Percentiles rank a stretch among this genome's conserved stretches.
Conservation (phyloP, 75 land plant genomes). For the Cupressus sempervirens region DNA sequence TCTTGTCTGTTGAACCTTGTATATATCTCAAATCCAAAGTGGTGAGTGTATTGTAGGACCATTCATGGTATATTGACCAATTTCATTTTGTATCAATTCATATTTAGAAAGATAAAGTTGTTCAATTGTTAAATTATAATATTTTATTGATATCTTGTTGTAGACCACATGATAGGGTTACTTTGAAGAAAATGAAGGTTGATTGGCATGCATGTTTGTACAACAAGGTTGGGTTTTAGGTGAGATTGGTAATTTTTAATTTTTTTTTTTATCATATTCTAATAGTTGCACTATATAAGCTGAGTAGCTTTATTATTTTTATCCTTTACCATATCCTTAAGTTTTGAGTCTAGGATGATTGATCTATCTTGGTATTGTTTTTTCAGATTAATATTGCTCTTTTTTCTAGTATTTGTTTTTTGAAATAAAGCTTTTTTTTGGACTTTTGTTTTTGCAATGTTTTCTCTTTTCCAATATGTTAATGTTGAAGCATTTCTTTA, state of each 20-base stretch:
- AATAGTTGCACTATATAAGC: background rate
- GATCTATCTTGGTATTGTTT: background rate
- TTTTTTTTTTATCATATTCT: background rate
- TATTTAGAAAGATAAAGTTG: background rate
- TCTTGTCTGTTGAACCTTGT: slow-evolving; percentile 76
- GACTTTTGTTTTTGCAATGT: background rate
- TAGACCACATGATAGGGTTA: slow-evolving; percentile 94
- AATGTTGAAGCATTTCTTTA: background rate
- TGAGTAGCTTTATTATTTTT: background rate
- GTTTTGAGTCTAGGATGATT: too few species aligned
- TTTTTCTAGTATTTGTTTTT: background rate
- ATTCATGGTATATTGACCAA: background rate
- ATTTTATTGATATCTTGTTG: slow-evolving; percentile 5
- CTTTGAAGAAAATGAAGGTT: slow-evolving; percentile 78
- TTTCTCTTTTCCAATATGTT: background rate
- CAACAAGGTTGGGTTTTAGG: slow-evolving; percentile 16
- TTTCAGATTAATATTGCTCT: background rate
- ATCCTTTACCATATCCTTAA: too few species aligned
- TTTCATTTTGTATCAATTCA: background rate
- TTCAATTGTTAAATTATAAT: slow-evolving; percentile 2
- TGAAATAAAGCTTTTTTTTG: background rate
- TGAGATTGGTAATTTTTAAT: background rate
- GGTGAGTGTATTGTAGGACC: slow-evolving; percentile 31
- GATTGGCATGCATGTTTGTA: slow-evolving; percentile 87
- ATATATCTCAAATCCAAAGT: slow-evolving; percentile 87